Base-by-base conservation (phyloP, 148 eudicot species). In the Camellia sinensis region DNA sequence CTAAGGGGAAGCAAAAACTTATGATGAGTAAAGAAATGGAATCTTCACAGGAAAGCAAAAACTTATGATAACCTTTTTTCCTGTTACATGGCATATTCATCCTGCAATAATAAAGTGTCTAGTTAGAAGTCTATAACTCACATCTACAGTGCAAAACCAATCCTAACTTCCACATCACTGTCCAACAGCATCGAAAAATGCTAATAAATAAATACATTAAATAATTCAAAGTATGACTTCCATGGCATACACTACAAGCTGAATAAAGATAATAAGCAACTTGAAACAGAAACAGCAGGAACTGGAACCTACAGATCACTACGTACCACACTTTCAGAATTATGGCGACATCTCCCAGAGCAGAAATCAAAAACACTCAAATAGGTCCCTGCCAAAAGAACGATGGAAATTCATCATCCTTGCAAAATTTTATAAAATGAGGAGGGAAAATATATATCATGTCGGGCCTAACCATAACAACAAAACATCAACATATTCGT, bases 301-400 rank as follows among this genome's bases (percentile, higher is more conserved):
- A 74, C 15, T 8, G 6, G 85, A 62, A 56, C 59, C 48, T 48
- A 54, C 57, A 54, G 59, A 77, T 15, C 74, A 72, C 57, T 50
- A 78, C 87, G 75, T 91, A 95, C 98, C 90, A 96, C 99, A 80
- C 99, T 94, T 84, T 90, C 92, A 61, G 99, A 96, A 86, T 89
- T 96, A 87, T 96, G 98, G 57, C 99, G 98, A 84, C 99, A 96
- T 78, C 98, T 90, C 80, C 99, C 99, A 86, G 89, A 88, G 87
- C 99, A 96, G 77, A 81, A 96, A 83, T 93, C 95, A 86, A 96
- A 96, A 82, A 92, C 88, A 82, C 90, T 87, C 71, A 83, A 82
- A 82, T 90, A 96, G 63, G 91, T 91, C 83, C 97, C 99, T 90
- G 92, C 78, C 84, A 84, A 78, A 84, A 82, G 52, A 76, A 29